These are phyloP conservation scores for Pythium scleroteichum DNA, from an alignment of 352 stramenopile genomes.

Conservation along the genomic window DNA sequence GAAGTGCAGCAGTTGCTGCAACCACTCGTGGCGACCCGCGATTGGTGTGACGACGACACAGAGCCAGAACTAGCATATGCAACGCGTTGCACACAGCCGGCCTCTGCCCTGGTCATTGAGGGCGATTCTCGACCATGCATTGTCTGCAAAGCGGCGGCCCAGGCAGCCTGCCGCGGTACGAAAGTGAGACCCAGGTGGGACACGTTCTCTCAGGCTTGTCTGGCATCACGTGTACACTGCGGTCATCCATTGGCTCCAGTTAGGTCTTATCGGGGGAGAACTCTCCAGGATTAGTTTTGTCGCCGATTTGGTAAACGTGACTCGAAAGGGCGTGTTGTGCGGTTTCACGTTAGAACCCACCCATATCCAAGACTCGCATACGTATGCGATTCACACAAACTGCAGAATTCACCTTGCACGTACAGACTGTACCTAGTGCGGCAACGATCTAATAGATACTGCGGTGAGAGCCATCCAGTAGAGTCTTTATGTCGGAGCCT, in stretches of 20 bases:
- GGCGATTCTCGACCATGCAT: too few relatives aligned
- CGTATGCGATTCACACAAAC: too few relatives aligned
- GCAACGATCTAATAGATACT: too few relatives aligned
- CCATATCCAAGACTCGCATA: too few relatives aligned
- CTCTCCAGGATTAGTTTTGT: neutral
- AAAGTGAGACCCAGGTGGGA: neutral
- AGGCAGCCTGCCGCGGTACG: neutral
- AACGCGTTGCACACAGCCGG: neutral
- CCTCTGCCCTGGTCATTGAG: too few relatives aligned
- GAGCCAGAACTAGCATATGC: slow-evolving; percentile 17
- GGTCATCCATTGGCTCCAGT: neutral
- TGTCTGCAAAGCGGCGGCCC: too few relatives aligned
- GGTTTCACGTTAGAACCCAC: too few relatives aligned
- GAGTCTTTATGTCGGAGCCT: neutral
- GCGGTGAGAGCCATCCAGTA: too few relatives aligned
- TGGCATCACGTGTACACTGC: slow-evolving; percentile 3
- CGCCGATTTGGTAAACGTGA: neutral
- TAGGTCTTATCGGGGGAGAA: neutral
- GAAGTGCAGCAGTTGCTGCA: neutral
- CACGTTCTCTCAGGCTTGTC: neutral
- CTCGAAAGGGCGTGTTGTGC: neutral
- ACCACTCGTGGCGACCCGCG: neutral
- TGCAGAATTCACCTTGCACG: too few relatives aligned
- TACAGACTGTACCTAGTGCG: too few relatives aligned
- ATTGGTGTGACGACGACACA: slow-evolving; percentile 9